phyloP scores from a whole-genome alignment of 1,139 yeast genomes.

The Zhuliangozyma parablackwelliae region DNA sequence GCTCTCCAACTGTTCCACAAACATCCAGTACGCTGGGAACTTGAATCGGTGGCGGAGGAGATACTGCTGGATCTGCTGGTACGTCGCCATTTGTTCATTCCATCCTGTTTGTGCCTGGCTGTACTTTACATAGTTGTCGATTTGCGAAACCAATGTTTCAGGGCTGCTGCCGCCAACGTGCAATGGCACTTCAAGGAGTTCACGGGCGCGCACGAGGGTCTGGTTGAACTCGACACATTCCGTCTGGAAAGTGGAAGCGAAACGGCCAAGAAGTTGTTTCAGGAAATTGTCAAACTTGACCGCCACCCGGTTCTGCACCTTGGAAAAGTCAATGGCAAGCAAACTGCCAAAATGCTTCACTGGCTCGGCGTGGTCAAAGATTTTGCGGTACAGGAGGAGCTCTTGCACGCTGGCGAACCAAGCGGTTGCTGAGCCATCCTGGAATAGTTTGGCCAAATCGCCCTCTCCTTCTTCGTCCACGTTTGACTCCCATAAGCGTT shows the following conservation, averaged over 20 bases:
- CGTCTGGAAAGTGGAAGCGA: slow-evolving; percentile 32
- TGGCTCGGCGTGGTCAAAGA: slow-evolving; percentile 49
- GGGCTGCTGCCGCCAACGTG: slow-evolving; percentile 13
- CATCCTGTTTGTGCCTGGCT: slow-evolving; percentile 14
- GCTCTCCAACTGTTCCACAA: slow-evolving; percentile 58
- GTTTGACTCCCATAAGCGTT: slow-evolving; percentile 54
- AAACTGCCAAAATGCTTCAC: slow-evolving; percentile 35
- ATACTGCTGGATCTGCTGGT: slow-evolving; percentile 40
- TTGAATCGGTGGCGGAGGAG: slow-evolving; percentile 44
- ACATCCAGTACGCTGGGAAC: slow-evolving; percentile 55
- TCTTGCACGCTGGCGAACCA: slow-evolving; percentile 36
- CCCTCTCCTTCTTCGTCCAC: slow-evolving; percentile 11
- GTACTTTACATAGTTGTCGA: slow-evolving; percentile 14
- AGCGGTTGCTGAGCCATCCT: slow-evolving; percentile 14
- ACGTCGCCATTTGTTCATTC: slow-evolving; percentile 20
- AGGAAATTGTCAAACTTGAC: slow-evolving; percentile 60
- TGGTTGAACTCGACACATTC: slow-evolving; percentile 12
- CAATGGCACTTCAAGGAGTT: slow-evolving; percentile 15
- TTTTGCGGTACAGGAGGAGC: slow-evolving; percentile 38
- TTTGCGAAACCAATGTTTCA: slow-evolving; percentile 14
- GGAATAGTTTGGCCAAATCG: slow-evolving; percentile 20
- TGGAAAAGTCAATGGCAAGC: slow-evolving; percentile 39
- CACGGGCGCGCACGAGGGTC: slow-evolving; percentile 13
- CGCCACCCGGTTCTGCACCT: slow-evolving; percentile 52
- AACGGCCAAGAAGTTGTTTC: slow-evolving; percentile 38